These are phyloP conservation scores for Neurospora tetrasperma DNA, from an alignment of 495 filamentous ascomycete species.

Conservation along the genomic window DNA sequence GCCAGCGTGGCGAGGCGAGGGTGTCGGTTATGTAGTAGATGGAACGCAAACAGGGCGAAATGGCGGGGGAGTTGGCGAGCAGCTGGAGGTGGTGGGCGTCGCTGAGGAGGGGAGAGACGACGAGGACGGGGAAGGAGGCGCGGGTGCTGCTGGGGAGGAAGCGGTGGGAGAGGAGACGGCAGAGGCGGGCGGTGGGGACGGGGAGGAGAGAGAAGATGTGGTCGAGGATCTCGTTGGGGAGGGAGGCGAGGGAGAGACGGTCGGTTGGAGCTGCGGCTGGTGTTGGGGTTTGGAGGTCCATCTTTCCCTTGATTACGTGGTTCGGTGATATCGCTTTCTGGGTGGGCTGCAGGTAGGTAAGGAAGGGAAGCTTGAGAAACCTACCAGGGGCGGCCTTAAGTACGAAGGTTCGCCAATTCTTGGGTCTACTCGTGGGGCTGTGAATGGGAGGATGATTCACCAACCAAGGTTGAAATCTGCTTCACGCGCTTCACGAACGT, in stretches of 20 bases:
- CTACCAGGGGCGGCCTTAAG: neutral
- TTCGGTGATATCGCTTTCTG: neutral
- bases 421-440: too few relatives aligned
- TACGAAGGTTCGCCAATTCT: neutral
- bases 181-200: neutral
- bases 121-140: neutral
- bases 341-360: neutral
- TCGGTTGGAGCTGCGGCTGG: neutral
- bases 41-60: neutral
- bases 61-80: neutral
- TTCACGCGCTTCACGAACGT: neutral
- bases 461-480: neutral
- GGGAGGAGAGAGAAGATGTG: neutral
- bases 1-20: neutral
- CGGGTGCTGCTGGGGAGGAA: neutral
- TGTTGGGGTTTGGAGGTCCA: neutral
- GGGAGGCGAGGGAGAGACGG: neutral
- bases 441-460: neutral
- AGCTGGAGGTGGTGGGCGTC: neutral
- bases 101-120: neutral
- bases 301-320: neutral
- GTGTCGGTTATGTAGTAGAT: neutral
- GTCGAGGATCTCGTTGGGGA: neutral
- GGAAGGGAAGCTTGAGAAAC: neutral
- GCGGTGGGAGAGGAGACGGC: neutral